phyloP scores from a whole-genome alignment of 2,329 filamentous ascomycete species.

The Nemania bipapillata region DNA sequence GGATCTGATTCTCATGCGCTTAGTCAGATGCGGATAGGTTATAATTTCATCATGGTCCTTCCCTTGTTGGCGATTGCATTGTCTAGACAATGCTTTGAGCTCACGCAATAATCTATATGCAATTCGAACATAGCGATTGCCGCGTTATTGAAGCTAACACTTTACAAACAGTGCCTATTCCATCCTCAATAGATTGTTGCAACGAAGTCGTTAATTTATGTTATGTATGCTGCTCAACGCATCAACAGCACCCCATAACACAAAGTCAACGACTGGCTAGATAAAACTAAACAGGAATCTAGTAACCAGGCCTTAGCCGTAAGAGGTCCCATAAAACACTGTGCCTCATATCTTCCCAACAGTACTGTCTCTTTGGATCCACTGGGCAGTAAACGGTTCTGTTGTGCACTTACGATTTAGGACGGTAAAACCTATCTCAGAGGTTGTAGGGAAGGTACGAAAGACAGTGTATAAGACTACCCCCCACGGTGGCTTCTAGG shows the following conservation, averaged over 20 bases:
- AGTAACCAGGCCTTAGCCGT: no score
- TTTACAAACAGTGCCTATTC: constrained; percentile 21
- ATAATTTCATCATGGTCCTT: constrained; percentile 26
- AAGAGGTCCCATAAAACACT: no score
- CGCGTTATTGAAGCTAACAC: constrained; percentile 13
- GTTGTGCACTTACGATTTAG: no score
- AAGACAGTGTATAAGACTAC: no score
- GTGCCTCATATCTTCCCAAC: no score
- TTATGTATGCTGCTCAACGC: constrained; percentile 8
- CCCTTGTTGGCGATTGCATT: constrained; percentile 19
- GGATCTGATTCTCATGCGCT: constrained; percentile 23
- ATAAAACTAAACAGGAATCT: no score
- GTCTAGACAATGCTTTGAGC: constrained; percentile 23
- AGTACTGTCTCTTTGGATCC: no score
- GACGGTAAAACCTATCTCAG: no score
- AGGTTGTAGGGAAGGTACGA: no score
- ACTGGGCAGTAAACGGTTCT: no score
- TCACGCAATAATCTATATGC: constrained; percentile 13
- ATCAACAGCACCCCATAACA: background rate
- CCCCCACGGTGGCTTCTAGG: no score
- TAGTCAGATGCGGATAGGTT: constrained; percentile 23
- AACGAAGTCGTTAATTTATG: constrained; percentile 21
- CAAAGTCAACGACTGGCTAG: no score
- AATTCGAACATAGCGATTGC: constrained; percentile 17
- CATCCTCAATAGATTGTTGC: constrained; percentile 28